A percentile compares a stretch with the other conserved stretches of the same genome.
Conservation (phyloP, 164 flowering plant genomes). For the Sedum album region DNA sequence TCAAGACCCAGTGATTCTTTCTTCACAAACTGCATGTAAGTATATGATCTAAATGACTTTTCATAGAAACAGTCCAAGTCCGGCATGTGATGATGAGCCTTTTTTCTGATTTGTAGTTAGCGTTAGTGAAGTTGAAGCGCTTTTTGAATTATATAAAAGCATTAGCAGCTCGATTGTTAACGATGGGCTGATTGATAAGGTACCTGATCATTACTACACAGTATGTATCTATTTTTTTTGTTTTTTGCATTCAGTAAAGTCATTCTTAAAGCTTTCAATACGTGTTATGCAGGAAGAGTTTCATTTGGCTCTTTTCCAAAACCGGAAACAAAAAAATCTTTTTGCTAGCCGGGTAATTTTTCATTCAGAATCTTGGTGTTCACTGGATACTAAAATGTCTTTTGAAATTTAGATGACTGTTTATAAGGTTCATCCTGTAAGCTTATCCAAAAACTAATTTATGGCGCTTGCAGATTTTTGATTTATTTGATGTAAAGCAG, state of each 20-base stretch:
- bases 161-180: constrained; percentile 3
- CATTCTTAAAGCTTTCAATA: not conserved
- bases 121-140: constrained; percentile 8
- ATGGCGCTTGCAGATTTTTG: constrained; percentile 62
- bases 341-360: constrained; percentile 80
- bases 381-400: not conserved
- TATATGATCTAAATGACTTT: not conserved
- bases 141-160: constrained; percentile 8
- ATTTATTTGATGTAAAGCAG: constrained; percentile 80
- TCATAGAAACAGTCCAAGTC: not conserved
- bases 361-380: constrained; percentile 3
- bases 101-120: constrained; percentile 3
- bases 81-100: not conserved
- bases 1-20: not conserved
- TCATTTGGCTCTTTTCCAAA: no score
- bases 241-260: not conserved
- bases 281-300: no score
- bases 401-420: not conserved
- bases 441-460: not conserved
- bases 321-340: constrained; percentile 80
- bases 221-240: not conserved
- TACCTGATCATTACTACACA: not conserved
- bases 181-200: constrained; percentile 8
- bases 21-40: constrained; percentile 1
- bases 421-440: not conserved